These are phyloP conservation scores for Sporothrix curviconia DNA, from an alignment of 2,329 filamentous ascomycete species.

Conservation along the genomic window DNA sequence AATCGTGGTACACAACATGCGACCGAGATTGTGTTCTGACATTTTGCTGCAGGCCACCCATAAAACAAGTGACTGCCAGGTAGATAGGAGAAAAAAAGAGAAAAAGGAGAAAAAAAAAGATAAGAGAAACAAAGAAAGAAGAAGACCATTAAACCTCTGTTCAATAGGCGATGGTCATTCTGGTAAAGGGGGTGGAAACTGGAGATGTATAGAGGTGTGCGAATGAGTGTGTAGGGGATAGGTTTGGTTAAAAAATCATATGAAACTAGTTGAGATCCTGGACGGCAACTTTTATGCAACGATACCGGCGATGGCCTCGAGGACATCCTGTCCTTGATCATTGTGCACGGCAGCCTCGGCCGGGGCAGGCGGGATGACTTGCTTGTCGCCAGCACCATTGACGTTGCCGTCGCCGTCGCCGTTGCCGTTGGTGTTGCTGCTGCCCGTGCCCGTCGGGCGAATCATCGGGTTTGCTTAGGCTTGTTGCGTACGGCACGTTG, in stretches of 20 bases:
- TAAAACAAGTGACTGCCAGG: neutral
- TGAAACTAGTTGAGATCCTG: no score
- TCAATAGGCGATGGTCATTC: no score
- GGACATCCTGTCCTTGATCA: slow-evolving; percentile 1
- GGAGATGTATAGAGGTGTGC: no score
- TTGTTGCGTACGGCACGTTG: slow-evolving; percentile 20
- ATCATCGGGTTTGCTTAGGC: slow-evolving; percentile 14
- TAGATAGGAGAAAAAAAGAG: neutral
- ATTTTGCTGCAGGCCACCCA: no score
- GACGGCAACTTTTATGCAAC: slow-evolving; percentile 1
- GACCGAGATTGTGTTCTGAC: no score
- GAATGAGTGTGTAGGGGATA: no score
- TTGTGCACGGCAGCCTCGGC: slow-evolving; percentile 5
- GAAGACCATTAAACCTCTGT: no score
- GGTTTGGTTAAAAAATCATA: no score
- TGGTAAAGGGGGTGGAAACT: no score
- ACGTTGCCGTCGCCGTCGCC: neutral
- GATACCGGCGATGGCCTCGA: neutral
- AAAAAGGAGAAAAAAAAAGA: neutral
- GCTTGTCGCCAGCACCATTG: neutral
- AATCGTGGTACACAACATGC: no score
- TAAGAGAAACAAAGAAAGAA: neutral
- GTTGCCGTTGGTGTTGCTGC: neutral
- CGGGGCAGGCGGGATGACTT: slow-evolving; percentile 1
- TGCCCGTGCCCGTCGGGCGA: slow-evolving; percentile 1